Evolutionary conservation across 2,329 filamentous ascomycete genomes (phyloP), one percentile per base, ranked within the genome.

Genomic region (Calycina marina): DNA sequence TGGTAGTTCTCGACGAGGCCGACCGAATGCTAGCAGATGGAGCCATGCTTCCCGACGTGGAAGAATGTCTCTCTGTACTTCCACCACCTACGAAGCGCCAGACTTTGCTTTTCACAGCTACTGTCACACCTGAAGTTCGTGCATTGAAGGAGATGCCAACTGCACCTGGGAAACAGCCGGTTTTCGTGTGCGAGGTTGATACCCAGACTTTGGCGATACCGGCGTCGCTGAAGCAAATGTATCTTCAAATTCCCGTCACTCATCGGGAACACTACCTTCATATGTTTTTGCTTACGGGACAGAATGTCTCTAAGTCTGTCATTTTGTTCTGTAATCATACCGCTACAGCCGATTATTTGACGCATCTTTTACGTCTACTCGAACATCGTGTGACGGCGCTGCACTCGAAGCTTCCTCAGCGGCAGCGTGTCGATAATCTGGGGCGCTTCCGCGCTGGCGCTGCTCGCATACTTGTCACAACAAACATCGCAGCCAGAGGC

Each of bases 241-340:
- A 93, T 56, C 63, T 96, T 25, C 77, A 92, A 52, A 75, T 92
- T 11, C 85, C 85, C 11, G 77, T 93, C 44, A 90, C 85, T 1
- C 85, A 94, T 58, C 83, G 88, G 46, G 88, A 96, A 56, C 84
- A 90, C 53, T 98, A 93, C 56, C 69, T 98, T 9, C 90, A 98
- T 54, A 72, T 83, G 32, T 77, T 98, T 22, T 71, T 98, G 10
- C 69, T 75, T 14, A 96, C 88, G 0, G 73, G 79, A 17, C 63
- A 56, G 40, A 94, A 94, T 55, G 54, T 69, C 20, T 62, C 71
- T 25, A 88, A 82, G 58, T 78, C 79, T 1, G 68, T 77, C 49
- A 94, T 98, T 49, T 76, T 98, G 40, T 98, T 98, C 62, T 86
- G 80, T 64, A 98, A 98, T 59, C 74, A 84, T 30, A 93, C 85